These are phyloP conservation scores for Chloromonas sp. DNA, from an alignment of 163 green algal species.

Conservation along the genomic window DNA sequence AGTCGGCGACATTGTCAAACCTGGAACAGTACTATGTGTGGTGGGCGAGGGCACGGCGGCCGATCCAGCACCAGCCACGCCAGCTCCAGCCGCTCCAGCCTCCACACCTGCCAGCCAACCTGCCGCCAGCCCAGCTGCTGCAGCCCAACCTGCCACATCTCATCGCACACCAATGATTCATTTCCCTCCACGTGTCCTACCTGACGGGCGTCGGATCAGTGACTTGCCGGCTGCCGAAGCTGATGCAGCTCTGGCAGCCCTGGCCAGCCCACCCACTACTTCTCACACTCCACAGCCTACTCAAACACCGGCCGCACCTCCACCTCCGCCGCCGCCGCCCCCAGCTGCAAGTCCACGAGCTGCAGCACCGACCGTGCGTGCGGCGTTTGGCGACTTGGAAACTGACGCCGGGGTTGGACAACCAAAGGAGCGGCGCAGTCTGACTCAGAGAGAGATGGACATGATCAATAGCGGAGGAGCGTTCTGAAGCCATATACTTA, in stretches of 20 bases:
- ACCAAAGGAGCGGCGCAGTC: background rate
- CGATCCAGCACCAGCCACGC: background rate
- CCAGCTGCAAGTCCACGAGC: background rate
- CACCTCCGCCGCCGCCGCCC: background rate
- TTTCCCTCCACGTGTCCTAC: slow-evolving; percentile 13
- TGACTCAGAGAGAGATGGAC: slow-evolving; percentile 19
- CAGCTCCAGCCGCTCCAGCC: background rate
- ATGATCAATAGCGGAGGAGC: slow-evolving; percentile 27
- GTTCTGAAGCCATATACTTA: background rate
- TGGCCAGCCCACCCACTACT: background rate
- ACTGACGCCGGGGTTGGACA: background rate
- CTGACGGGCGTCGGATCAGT: slow-evolving; percentile 14
- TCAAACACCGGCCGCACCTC: background rate
- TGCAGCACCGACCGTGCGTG: background rate
- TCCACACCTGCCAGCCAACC: background rate
- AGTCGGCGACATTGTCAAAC: slow-evolving; percentile 13
- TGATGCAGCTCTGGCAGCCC: background rate
- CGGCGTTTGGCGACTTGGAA: background rate
- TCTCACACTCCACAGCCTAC: background rate
- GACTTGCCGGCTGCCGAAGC: slow-evolving; percentile 10
- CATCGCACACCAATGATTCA: slow-evolving; percentile 8
- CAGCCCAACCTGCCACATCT: background rate
- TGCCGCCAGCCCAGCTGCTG: background rate
- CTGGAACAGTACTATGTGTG: slow-evolving; percentile 3
- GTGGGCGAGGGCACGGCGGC: slow-evolving; percentile 3